Evolutionary conservation across 306 rosid genomes (phyloP).

Genomic region (Vicia faba): DNA sequence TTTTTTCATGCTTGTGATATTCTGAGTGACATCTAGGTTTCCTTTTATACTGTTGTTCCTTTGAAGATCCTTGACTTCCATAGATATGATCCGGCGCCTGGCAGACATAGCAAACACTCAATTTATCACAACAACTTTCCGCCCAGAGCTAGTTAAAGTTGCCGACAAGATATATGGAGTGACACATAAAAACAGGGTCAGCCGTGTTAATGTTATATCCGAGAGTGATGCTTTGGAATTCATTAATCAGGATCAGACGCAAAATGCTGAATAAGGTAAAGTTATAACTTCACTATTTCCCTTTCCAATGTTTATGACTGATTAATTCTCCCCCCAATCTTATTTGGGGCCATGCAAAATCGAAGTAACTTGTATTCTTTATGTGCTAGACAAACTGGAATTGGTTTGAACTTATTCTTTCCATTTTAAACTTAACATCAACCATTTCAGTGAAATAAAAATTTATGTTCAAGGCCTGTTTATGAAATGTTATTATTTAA

Average conservation of each 20-base stretch:
- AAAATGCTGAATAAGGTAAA: conserved; percentile 76
- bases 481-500: neutral
- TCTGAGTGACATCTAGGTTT: too few species aligned
- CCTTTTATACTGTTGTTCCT: conserved; percentile 25
- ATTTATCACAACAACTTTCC: conserved; percentile 91
- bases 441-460: neutral
- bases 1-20: too few species aligned
- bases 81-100: conserved; percentile 94
- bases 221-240: conserved; percentile 79
- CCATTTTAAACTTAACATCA: neutral
- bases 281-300: neutral
- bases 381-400: neutral
- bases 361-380: conserved; percentile 1
- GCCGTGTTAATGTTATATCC: conserved; percentile 74
- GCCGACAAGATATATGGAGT: conserved; percentile 92
- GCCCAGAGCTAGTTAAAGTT: conserved; percentile 93
- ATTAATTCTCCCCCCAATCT: neutral
- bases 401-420: neutral
- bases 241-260: conserved; percentile 87
- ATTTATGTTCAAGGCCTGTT: neutral
- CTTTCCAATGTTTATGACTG: conserved; percentile 2
- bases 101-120: conserved; percentile 86
- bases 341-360: conserved; percentile 15
- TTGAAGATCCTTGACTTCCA: conserved; percentile 51
- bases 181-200: conserved; percentile 90